phyloP scores from a whole-genome alignment of 768 basidiomycete species.

The Boletus huronensis region DNA sequence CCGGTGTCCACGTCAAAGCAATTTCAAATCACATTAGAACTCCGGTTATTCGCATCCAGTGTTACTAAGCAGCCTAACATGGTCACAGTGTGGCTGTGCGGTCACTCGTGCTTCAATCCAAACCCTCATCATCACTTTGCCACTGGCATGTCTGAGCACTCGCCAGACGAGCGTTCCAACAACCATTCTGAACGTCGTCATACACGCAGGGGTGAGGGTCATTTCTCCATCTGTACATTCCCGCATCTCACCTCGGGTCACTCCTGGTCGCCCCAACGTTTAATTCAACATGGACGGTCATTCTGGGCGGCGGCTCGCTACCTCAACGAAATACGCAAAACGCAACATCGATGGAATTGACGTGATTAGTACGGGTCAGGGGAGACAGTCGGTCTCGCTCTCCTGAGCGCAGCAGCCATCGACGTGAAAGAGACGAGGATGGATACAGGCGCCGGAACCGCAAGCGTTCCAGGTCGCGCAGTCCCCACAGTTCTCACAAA shows the following conservation, averaged over 20 bases:
- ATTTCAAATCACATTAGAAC: too few species aligned
- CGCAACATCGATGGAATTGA: not conserved
- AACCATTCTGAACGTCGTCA: constrained; percentile 7
- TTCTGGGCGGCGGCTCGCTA: constrained; percentile 20
- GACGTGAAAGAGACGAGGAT: constrained; percentile 10
- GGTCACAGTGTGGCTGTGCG: constrained; percentile 1
- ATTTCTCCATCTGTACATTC: not conserved
- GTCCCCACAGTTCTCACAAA: constrained; percentile 10
- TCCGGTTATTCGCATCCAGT: too few species aligned
- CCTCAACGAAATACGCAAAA: constrained; percentile 1
- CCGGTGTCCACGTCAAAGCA: too few species aligned
- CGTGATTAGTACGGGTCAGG: constrained; percentile 17
- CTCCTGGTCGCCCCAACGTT: constrained; percentile 26
- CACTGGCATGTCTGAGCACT: constrained; percentile 17
- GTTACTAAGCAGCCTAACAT: too few species aligned
- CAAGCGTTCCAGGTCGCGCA: constrained; percentile 25
- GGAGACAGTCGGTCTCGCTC: constrained; percentile 26
- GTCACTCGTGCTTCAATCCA: not conserved
- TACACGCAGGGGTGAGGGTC: constrained; percentile 25
- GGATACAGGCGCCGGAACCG: constrained; percentile 4
- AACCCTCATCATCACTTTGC: not conserved
- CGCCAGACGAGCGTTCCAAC: constrained; percentile 6
- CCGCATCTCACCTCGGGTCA: constrained; percentile 21
- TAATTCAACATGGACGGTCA: constrained; percentile 5
- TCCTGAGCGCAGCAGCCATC: constrained; percentile 12